These are phyloP conservation scores for Chaetomiaceae sp. DNA, from an alignment of 2,329 filamentous ascomycete genomes.

Conservation along the genomic window DNA sequence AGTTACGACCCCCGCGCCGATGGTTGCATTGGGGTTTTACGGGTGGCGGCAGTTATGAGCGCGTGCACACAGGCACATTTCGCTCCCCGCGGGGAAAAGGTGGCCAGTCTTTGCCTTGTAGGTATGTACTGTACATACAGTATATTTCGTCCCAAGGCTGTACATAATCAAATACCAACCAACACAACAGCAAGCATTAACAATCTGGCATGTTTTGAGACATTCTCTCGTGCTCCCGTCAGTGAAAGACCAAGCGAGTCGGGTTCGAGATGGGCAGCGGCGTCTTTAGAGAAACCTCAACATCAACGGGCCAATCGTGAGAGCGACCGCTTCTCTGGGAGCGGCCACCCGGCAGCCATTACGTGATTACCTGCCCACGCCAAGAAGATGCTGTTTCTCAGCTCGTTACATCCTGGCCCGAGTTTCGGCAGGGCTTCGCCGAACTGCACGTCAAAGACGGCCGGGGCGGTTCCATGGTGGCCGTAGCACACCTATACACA, in stretches of 20 bases:
- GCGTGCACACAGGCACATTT: background rate
- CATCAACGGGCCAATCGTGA: background rate
- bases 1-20: background rate
- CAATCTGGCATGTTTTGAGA: too few relatives aligned
- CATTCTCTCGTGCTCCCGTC: too few relatives aligned
- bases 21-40: background rate
- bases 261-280: too few relatives aligned
- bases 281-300: background rate
- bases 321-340: background rate
- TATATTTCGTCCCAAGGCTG: too few relatives aligned
- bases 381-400: background rate
- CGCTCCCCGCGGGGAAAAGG: background rate
- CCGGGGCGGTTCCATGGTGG: too few relatives aligned
- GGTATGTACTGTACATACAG: too few relatives aligned
- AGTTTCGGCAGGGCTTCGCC: background rate
- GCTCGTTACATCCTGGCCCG: background rate
- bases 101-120: too few relatives aligned
- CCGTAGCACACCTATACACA: too few relatives aligned
- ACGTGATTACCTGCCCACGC: background rate
- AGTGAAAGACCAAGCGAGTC: too few relatives aligned
- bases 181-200: background rate
- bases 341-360: background rate
- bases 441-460: background rate
- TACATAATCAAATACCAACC: background rate
- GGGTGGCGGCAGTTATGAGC: background rate